phyloP scores from a whole-genome alignment of 768 basidiomycete genomes.

The Tephrocybe sp. region DNA sequence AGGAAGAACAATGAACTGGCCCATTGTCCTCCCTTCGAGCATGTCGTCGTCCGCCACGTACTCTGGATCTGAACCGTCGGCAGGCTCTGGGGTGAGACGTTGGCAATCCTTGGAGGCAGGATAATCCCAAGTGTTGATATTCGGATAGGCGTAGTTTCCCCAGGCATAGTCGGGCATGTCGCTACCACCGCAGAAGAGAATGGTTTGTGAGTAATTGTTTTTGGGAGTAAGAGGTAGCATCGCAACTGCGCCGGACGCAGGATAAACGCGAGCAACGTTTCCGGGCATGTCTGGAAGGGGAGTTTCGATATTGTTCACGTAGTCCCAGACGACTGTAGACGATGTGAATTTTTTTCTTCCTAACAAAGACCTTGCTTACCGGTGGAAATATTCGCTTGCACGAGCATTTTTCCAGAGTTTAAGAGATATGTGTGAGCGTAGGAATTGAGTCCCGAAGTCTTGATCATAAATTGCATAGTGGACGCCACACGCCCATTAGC shows the following conservation, averaged over 20 bases:
- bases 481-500: constrained; percentile 47
- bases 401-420: constrained; percentile 75
- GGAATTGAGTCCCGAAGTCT: constrained; percentile 76
- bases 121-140: constrained; percentile 70
- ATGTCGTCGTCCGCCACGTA: constrained; percentile 79
- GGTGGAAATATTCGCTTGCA: constrained; percentile 82
- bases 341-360: not conserved
- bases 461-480: constrained; percentile 67
- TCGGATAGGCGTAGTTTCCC: constrained; percentile 79
- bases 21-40: constrained; percentile 83
- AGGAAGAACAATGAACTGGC: constrained; percentile 84
- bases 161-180: constrained; percentile 73
- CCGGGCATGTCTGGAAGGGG: constrained; percentile 73
- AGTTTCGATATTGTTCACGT: constrained; percentile 55
- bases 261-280: constrained; percentile 79
- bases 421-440: constrained; percentile 77
- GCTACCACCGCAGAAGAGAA: constrained; percentile 91
- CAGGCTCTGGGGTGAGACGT: constrained; percentile 84
- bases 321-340: constrained; percentile 48
- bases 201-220: constrained; percentile 83
- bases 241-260: constrained; percentile 83
- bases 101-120: constrained; percentile 79
- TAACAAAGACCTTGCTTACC: constrained; percentile 43
- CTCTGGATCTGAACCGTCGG: constrained; percentile 55
- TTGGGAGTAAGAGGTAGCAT: constrained; percentile 91